Percentiles rank a stretch among this genome's conserved stretches.
These are phyloP conservation scores for Hyphopichia burtonii DNA, from an alignment of 1,139 yeast species.

Conservation along the genomic window DNA sequence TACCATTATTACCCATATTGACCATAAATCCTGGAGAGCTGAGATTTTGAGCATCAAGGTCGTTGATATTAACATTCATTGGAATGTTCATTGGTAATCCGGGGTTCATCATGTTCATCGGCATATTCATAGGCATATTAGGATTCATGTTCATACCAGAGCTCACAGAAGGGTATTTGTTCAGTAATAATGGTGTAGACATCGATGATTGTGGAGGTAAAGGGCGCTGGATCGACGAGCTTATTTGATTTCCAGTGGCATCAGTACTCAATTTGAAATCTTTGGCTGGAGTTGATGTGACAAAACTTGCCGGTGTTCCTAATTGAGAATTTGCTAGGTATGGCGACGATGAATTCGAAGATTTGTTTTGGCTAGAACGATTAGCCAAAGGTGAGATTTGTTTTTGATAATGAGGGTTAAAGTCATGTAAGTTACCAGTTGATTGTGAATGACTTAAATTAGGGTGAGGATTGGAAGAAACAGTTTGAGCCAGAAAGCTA, in stretches of 20 bases:
- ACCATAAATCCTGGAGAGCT: slow-evolving; percentile 13
- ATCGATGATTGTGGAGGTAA: slow-evolving; percentile 1
- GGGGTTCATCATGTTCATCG: background rate
- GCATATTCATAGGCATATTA: background rate
- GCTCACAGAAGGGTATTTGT: background rate
- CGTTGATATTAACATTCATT: background rate
- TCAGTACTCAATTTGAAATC: background rate
- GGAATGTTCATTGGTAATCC: background rate
- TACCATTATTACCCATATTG: slow-evolving; percentile 18
- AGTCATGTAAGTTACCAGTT: slow-evolving; percentile 9
- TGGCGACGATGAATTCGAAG: slow-evolving; percentile 14
- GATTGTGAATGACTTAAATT: slow-evolving; percentile 11
- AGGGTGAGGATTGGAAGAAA: background rate
- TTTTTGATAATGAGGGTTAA: background rate
- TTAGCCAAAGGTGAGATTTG: slow-evolving; percentile 1
- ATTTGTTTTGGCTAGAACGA: background rate
- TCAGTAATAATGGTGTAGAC: slow-evolving; percentile 1
- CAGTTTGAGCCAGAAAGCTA: background rate
- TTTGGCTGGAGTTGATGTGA: slow-evolving; percentile 17
- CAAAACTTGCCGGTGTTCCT: slow-evolving; percentile 7
- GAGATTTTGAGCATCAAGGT: background rate
- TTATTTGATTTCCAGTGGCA: background rate
- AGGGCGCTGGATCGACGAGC: background rate
- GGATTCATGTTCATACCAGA: background rate
- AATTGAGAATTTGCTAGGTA: slow-evolving; percentile 9